Evolutionary conservation across 371 early-diverging fungal genomes (phyloP), one percentile per base, ranked within the genome.

Genomic region (Choanephora cucurbitarum): DNA sequence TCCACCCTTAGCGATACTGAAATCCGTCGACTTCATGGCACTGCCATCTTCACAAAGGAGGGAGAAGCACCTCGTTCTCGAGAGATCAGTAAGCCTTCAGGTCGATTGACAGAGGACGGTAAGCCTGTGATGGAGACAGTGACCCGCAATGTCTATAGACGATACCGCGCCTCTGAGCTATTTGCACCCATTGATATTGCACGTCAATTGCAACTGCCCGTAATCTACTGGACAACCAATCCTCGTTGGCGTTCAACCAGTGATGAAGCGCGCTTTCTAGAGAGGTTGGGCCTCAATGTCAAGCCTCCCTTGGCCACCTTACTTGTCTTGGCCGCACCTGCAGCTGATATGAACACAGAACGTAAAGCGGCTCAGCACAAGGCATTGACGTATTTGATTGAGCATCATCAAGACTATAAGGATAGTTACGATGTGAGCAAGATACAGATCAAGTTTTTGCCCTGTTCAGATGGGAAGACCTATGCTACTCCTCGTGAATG

Each of bases 311-410:
- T 88, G 22, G 56, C 71, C 3, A 75, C 63, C 1, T 53, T 93
- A 5, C 53, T 94, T 1, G 57, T 49, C 0, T 37, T 85, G 21
- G 85, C 87, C 1, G 70, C 91, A 0, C 67, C 75, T 15, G 55
- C 40, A 5, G 57, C 37, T 15, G 18, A 46, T 8, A 45, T 37
- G 40, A 50, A 51, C 1, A 7, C 75, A 0, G 61, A 72, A 1
- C 58, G 78, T 18, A 42, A 59, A 1, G 41, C 43, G 2, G 63
- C 78, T 17, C 84, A 84, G 18, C 61, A 49, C 5, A 62, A 73
- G 24, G 85, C 89, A 5, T 61, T 95, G 5, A 56, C 61, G 0
- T 92, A 91, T 64, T 82, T 95, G 44, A 65, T 91, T n/a, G 90
- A 91, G 8, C 77, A 93, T 50, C 81, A 83, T 57, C 66, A 72